A percentile compares a stretch with the other conserved stretches of the same genome.
phyloP scores from a whole-genome alignment of 1,284 basidiomycete species.

The Cutaneotrichosporon dermatis region DNA sequence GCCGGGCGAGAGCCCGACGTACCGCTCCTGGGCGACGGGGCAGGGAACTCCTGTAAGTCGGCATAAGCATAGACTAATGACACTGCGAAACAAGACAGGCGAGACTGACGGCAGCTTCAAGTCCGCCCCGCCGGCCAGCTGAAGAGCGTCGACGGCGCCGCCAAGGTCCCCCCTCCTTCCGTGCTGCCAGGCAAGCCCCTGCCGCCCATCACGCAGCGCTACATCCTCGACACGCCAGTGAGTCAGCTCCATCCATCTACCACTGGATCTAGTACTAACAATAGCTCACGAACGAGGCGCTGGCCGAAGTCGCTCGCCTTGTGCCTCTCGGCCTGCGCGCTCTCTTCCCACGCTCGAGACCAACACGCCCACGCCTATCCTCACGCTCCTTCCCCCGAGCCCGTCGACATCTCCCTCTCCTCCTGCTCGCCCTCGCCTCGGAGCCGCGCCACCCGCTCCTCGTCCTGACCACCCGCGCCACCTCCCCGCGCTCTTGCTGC shows the following conservation, averaged over 20 bases:
- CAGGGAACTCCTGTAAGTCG: slow-evolving; percentile 45
- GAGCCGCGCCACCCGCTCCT: slow-evolving; percentile 30
- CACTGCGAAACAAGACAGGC: not conserved
- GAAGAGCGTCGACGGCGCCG: slow-evolving; percentile 39
- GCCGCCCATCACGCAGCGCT: slow-evolving; percentile 19
- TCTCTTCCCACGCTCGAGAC: slow-evolving; percentile 29
- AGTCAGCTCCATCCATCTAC: slow-evolving; percentile 3
- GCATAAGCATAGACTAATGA: too few relatives aligned
- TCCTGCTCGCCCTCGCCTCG: slow-evolving; percentile 36
- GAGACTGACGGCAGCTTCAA: slow-evolving; percentile 29
- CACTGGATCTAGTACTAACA: not conserved
- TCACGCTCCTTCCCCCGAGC: slow-evolving; percentile 35
- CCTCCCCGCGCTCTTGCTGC: slow-evolving; percentile 25
- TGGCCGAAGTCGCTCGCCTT: slow-evolving; percentile 34
- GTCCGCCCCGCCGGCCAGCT: slow-evolving; percentile 42
- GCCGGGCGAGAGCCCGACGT: slow-evolving; percentile 41
- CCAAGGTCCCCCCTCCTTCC: slow-evolving; percentile 14
- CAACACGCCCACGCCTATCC: slow-evolving; percentile 24
- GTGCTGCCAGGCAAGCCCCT: slow-evolving; percentile 13
- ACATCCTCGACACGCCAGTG: slow-evolving; percentile 38
- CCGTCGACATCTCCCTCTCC: slow-evolving; percentile 33
- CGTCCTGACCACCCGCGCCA: slow-evolving; percentile 25
- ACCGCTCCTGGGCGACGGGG: slow-evolving; percentile 47
- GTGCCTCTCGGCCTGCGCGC: slow-evolving; percentile 34
- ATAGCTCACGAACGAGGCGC: slow-evolving; percentile 26